These are phyloP conservation scores for Colletotrichum lini DNA, from an alignment of 2,329 filamentous ascomycete genomes.

Conservation along the genomic window DNA sequence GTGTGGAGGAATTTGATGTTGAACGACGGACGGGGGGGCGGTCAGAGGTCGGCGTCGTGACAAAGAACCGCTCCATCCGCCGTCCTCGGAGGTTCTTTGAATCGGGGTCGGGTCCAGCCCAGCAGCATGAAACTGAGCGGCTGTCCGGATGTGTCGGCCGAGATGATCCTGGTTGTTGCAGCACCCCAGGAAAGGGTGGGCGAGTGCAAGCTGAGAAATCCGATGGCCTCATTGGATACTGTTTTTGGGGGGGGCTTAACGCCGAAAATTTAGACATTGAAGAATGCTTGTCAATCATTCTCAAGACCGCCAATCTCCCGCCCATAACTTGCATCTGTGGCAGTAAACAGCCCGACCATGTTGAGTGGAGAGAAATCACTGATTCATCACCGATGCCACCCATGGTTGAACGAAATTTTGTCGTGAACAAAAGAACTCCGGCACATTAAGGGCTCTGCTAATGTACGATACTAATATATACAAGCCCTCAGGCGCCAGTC, in stretches of 20 bases:
- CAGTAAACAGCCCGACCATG: no score
- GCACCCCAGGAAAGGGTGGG: background rate
- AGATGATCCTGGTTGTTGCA: conserved; percentile 19
- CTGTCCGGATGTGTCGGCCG: conserved; percentile 25
- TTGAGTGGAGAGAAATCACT: background rate
- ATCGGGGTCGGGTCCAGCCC: conserved; percentile 14
- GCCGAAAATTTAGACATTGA: conserved; percentile 23
- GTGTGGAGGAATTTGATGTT: background rate
- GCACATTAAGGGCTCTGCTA: conserved; percentile 41
- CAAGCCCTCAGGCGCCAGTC: conserved; percentile 42
- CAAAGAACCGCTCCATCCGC: conserved; percentile 20
- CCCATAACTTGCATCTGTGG: background rate
- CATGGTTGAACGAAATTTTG: background rate
- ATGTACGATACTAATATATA: conserved; percentile 45
- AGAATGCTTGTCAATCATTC: conserved; percentile 6
- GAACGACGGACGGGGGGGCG: background rate
- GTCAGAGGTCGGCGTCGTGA: conserved; percentile 2
- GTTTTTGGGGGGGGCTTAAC: conserved; percentile 10
- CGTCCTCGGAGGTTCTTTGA: conserved; percentile 27
- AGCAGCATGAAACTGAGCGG: background rate
- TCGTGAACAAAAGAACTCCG: conserved; percentile 37
- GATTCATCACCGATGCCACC: background rate
- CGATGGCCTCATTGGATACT: conserved; percentile 17
- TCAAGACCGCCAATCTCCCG: background rate
- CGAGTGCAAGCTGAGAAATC: conserved; percentile 15